These are phyloP conservation scores for Suhomyces xylopsoci DNA, from an alignment of 805 yeast genomes.

Conservation along the genomic window DNA sequence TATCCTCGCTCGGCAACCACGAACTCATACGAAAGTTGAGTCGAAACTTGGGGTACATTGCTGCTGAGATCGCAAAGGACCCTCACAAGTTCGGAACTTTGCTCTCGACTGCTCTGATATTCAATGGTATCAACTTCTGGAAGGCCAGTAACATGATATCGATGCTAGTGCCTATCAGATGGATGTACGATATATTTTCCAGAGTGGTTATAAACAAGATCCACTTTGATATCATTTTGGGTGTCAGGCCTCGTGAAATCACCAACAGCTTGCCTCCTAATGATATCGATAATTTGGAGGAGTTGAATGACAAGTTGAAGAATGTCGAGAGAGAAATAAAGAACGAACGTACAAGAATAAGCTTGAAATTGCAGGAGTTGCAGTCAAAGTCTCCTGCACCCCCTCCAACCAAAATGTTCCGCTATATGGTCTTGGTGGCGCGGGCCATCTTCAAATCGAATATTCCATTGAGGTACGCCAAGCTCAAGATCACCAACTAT, in stretches of 20 bases:
- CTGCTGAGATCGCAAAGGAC: not conserved
- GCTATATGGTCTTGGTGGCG: not conserved
- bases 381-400: not conserved
- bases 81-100: not conserved
- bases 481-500: slow-evolving; percentile 12
- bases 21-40: slow-evolving; percentile 19
- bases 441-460: not conserved
- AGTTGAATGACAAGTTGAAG: slow-evolving; percentile 9
- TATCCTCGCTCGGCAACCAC: slow-evolving; percentile 38
- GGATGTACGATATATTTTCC: slow-evolving; percentile 34
- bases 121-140: slow-evolving; percentile 27
- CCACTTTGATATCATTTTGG: slow-evolving; percentile 28
- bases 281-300: slow-evolving; percentile 24
- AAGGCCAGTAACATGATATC: slow-evolving; percentile 31
- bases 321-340: not conserved
- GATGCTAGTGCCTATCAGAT: slow-evolving; percentile 32
- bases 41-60: slow-evolving; percentile 8
- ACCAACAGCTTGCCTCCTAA: slow-evolving; percentile 24
- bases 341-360: not conserved
- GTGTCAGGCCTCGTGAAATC: slow-evolving; percentile 30
- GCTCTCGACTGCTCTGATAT: slow-evolving; percentile 2
- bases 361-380: not conserved
- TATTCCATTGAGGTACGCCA: slow-evolving; percentile 3
- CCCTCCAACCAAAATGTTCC: not conserved
- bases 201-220: slow-evolving; percentile 31